A percentile compares a stretch with the other conserved stretches of the same genome.
Evolutionary conservation across 345 rosid genomes (phyloP).

Genomic region (Clarkia xantiana): DNA sequence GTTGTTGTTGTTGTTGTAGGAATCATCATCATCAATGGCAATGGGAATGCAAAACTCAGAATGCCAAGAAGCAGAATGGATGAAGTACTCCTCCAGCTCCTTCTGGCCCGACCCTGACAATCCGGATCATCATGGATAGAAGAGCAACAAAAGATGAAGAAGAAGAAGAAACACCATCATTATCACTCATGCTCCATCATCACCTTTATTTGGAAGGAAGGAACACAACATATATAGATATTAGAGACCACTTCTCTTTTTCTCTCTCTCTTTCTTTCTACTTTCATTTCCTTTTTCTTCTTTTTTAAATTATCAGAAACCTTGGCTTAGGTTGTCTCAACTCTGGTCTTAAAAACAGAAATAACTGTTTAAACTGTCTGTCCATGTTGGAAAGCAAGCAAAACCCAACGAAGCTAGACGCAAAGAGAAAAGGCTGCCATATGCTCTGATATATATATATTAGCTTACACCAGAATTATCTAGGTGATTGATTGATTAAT

Average conservation of each 20-base stretch:
- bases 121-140: slow-evolving; percentile 95
- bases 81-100: slow-evolving; percentile 89
- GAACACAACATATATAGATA: too few relatives aligned
- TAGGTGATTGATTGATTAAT: too few relatives aligned
- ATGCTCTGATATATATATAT: neutral
- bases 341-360: slow-evolving; percentile 20
- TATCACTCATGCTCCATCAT: slow-evolving; percentile 3
- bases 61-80: slow-evolving; percentile 73
- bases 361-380: slow-evolving; percentile 35
- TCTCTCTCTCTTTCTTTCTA: neutral
- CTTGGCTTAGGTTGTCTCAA: too few relatives aligned
- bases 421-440: slow-evolving; percentile 37
- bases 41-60: slow-evolving; percentile 66
- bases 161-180: slow-evolving; percentile 17
- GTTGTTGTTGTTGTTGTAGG: slow-evolving; percentile 34
- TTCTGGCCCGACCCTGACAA: slow-evolving; percentile 98
- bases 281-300: neutral
- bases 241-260: neutral
- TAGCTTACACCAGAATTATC: too few relatives aligned
- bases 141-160: slow-evolving; percentile 3
- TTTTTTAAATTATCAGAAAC: neutral
- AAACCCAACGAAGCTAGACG: neutral
- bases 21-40: slow-evolving; percentile 35
- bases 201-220: too few relatives aligned
- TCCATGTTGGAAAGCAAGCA: slow-evolving; percentile 31